Base-by-base conservation (phyloP, 345 rosid species). In the Lepidium aucheri region DNA sequence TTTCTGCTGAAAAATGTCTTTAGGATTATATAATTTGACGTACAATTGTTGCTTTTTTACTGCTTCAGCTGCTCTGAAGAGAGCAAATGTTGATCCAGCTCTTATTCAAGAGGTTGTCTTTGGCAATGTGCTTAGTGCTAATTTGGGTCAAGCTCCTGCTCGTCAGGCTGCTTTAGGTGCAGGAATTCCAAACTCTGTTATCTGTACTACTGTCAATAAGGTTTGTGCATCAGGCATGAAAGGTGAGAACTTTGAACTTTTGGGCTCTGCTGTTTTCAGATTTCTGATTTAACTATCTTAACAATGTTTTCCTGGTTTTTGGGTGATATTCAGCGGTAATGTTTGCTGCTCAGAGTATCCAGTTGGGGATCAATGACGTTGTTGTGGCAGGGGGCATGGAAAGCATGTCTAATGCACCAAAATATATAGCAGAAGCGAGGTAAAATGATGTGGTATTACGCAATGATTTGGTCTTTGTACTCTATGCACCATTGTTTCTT, bases 301-400 rank as follows among this genome's bases (percentile, higher is more conserved):
- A 28, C 50, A 18, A 7, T 16, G 7, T 38, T 70, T 33, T 44
- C 42, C 15, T 53, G 42, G 26, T 60, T 49, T 16, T 61, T 52
- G 9, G 63, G 54, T 68, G 26, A 17, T 76, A 77, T 77, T 74
- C 87, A 94, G 99, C 99, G 42, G 84, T 93, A 5, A 83, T 86
- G 93, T 81, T 94, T 75, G 99, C 97, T 20, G 86, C 93, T 50
- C 97, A 94, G 78, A 88, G 93, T 79, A 86, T 94, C 53, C 97
- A 91, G 75, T 76, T 94, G 73, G 93, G 99, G 58, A 79, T 94
- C 76, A 91, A 91, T 74, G 96, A 94, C 22, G 81, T 88, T 26
- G 93, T 94, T 53, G 96, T 94, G 65, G 90, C 99, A 17, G 99
- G 97, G 68, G 99, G 99, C 77, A 94, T 89, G 97, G 97, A 94